Base-by-base conservation (phyloP, 2,329 filamentous ascomycete species). In the Ascochyta koolunga region DNA sequence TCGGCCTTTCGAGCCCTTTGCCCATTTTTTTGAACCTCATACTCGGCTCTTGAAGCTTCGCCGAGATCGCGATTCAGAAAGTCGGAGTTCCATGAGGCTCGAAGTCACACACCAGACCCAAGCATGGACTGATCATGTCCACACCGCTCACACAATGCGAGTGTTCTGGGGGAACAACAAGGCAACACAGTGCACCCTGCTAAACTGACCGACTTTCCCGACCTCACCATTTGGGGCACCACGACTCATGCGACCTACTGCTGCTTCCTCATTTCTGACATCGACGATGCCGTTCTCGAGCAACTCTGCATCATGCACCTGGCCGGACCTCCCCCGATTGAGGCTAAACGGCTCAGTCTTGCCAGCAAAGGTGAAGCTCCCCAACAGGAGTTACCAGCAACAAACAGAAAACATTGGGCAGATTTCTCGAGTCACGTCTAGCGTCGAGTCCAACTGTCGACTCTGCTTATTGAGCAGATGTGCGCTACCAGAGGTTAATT, bases 251-350 rank as follows among this genome's bases (percentile, higher is more conserved):
- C 25, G 22, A 21, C 22, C 15, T 18, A n/a, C 3, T 16, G 2
- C 40, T n/a, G 29, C 29, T 18, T 37, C 21, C 31, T 38, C 25
- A 5, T 38, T 10, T 25, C n/a, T 15, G 19, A 29, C 39, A 27
- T 38, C 9, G 38, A 32, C 50, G n/a, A 42, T 25, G 37, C 35
- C 13, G 1, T 8, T 22, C 9, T 37, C 31, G 24, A 21, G 4
- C 10, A 8, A 11, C 9, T 16, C 9, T 22, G 21, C 16, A 22
- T 36, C 15, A 46, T 47, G 50, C 50, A 53, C 15, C 43, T 38
- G 32, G 50, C 50, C 50, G 50, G 47, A 38, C 38, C 5, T 5
- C 24, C 38, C 50, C 50, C 37, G 18, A 53, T 31, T 21, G n/a
- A 42, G 31, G 37, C 42, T 29, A 2, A 11, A 16, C 13, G 7